Evolutionary conservation across 352 stramenopile species (phyloP), one percentile per base, ranked within the genome.

Genomic region (Peronospora destructor): DNA sequence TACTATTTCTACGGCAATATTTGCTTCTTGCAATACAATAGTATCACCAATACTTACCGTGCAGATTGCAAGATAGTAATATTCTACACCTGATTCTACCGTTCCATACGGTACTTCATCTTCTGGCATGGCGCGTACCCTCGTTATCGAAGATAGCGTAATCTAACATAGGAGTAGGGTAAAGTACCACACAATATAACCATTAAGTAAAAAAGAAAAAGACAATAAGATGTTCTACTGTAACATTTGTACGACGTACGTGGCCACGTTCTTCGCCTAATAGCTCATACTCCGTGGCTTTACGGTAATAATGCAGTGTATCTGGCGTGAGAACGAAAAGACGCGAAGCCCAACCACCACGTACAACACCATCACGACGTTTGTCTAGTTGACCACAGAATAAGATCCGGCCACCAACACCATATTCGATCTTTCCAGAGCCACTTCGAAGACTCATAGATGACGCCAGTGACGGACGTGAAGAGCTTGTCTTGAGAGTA

Each of bases 21-120:
- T 32, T 32, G 7, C 28, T 12, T 12, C 11, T 11, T 32, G 10
- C 10, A 32, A 12, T 32, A 32, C 28, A 32, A 12, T 6, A 32
- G 1, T 10, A 6, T 30, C 1, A 30, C 8, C 5, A 30, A 30
- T 30, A 30, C 57, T 14, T 30, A 90, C 78, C 53, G 78, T 87
- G 40, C 55, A 68, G 56, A 91, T 91, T 56, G 87, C 81, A 2
- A 91, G 65, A 59, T 91, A 91, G 51, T 85, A 89, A 52, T 88
- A 77, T 52, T 91, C 81, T 8, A 61, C 57, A 7, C 68, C 71
- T 2, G 66, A 53, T 44, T 91, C 81, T 17, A 79, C 64, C 0
- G 68, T 64, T 8, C 72, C 62, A 43, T 56, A 39, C 7, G 70
- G 72, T 37, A 71, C 68, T 44, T 89, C 77, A 25, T 87, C 76